These are phyloP conservation scores for Rhododendron griersonianum DNA, from an alignment of 148 eudicot genomes.

Conservation along the genomic window DNA sequence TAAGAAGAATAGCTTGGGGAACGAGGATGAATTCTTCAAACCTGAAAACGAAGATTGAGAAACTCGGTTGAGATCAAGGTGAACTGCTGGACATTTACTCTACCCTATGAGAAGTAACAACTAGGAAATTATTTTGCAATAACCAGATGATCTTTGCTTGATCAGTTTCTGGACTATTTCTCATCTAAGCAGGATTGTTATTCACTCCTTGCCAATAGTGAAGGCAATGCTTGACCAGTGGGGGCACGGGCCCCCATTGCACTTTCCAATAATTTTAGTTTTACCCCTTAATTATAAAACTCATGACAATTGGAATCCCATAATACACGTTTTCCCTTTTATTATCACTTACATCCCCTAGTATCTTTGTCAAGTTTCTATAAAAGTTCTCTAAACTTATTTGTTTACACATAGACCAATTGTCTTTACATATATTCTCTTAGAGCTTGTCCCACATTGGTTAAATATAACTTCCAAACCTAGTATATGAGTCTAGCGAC, in stretches of 20 bases:
- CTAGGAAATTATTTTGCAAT: not conserved
- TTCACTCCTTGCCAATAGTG: not conserved
- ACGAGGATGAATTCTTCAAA: constrained; percentile 87
- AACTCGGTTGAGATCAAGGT: not conserved
- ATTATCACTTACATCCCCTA: not conserved
- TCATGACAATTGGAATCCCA: not conserved
- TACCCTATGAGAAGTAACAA: not conserved
- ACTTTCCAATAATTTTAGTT: not conserved
- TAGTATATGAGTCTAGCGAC: too few relatives aligned
- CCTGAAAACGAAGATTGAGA: constrained; percentile 30
- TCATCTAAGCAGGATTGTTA: not conserved
- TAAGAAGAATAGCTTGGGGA: constrained; percentile 81
- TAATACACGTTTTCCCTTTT: not conserved
- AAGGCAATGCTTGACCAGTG: too few relatives aligned
- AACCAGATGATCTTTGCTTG: not conserved
- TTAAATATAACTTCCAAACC: too few relatives aligned
- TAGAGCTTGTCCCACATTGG: too few relatives aligned
- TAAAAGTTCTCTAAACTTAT: not conserved
- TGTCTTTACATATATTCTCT: too few relatives aligned
- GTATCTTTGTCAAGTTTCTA: not conserved
- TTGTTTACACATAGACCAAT: not conserved
- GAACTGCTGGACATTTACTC: not conserved
- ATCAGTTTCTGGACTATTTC: not conserved
- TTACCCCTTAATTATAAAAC: too few relatives aligned
- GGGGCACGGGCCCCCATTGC: too few relatives aligned